Percentiles rank a stretch among this genome's conserved stretches.
phyloP scores from a whole-genome alignment of 1,139 yeast species.

The Cylindricascospora bacillispora region DNA sequence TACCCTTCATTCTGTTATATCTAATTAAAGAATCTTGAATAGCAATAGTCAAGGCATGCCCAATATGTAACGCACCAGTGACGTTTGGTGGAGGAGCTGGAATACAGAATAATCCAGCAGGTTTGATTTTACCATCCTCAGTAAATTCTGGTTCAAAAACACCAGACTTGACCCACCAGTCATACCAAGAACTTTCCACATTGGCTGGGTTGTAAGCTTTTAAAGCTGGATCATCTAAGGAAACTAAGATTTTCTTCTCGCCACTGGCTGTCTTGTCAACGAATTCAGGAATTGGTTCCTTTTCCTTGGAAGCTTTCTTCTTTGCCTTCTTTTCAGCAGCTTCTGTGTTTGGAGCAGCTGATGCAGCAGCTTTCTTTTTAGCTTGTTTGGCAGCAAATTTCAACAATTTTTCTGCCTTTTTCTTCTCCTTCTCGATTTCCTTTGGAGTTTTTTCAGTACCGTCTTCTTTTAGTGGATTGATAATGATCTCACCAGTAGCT shows the following conservation, averaged over 20 bases:
- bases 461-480: slow-evolving; percentile 27
- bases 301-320: slow-evolving; percentile 57
- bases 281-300: slow-evolving; percentile 68
- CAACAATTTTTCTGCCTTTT: slow-evolving; percentile 94
- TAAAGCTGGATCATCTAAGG: slow-evolving; percentile 83
- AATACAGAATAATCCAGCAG: slow-evolving; percentile 76
- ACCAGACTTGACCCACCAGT: slow-evolving; percentile 91
- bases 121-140: slow-evolving; percentile 58
- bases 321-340: slow-evolving; percentile 45
- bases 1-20: slow-evolving; percentile 94
- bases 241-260: slow-evolving; percentile 74
- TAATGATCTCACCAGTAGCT: slow-evolving; percentile 25
- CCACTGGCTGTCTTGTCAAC: slow-evolving; percentile 76
- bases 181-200: slow-evolving; percentile 96
- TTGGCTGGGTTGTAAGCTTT: slow-evolving; percentile 87
- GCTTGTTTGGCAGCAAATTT: slow-evolving; percentile 90
- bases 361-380: slow-evolving; percentile 45
- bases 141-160: slow-evolving; percentile 79
- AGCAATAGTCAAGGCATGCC: slow-evolving; percentile 92
- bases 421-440: slow-evolving; percentile 82
- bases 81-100: slow-evolving; percentile 99
- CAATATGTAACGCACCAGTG: slow-evolving; percentile 97
- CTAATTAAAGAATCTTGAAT: slow-evolving; percentile 90
- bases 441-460: slow-evolving; percentile 47
- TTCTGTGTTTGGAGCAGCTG: slow-evolving; percentile 25